A percentile compares a stretch with the other conserved stretches of the same genome.
Conservation (phyloP, 306 rosid genomes). For the Quercus aquifolioides region DNA sequence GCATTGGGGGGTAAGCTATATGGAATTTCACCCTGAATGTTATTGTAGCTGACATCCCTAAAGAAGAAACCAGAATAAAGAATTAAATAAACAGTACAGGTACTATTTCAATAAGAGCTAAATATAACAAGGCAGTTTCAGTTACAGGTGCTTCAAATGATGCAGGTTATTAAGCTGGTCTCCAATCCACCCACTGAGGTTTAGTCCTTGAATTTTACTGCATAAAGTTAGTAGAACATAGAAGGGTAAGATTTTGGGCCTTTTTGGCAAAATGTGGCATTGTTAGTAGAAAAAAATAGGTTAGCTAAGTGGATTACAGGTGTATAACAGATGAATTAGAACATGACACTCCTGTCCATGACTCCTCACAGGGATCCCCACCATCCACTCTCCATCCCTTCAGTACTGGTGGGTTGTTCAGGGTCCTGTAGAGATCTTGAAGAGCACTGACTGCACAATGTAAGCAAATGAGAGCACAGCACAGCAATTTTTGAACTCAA, state of each 20-base stretch:
- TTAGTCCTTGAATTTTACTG: conserved; percentile 74
- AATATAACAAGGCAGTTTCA: background rate
- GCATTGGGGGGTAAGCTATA: conserved; percentile 67
- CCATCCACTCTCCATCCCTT: conserved; percentile 60
- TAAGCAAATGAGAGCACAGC: too few relatives aligned
- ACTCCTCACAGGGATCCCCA: conserved; percentile 80
- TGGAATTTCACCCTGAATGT: conserved; percentile 71
- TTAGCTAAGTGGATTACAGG: conserved; percentile 46
- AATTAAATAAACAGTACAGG: background rate
- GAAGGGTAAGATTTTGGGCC: too few relatives aligned
- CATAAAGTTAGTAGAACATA: conserved; percentile 9
- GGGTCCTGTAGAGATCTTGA: conserved; percentile 52
- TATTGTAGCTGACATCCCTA: conserved; percentile 85
- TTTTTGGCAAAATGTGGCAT: too few relatives aligned
- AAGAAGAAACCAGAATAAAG: conserved; percentile 28
- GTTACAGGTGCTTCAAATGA: conserved; percentile 65
- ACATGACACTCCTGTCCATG: conserved; percentile 87
- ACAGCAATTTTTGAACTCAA: too few relatives aligned
- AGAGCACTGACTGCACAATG: conserved; percentile 58
- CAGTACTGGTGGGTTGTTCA: conserved; percentile 56
- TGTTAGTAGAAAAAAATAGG: too few relatives aligned
- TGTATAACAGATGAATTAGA: conserved; percentile 70
- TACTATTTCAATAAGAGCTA: background rate
- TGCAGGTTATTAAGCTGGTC: conserved; percentile 53
- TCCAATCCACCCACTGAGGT: conserved; percentile 76